A percentile compares a stretch with the other conserved stretches of the same genome.
These are phyloP conservation scores for Dactylonectria macrodidyma DNA, from an alignment of 2,329 filamentous ascomycete species.

Conservation along the genomic window DNA sequence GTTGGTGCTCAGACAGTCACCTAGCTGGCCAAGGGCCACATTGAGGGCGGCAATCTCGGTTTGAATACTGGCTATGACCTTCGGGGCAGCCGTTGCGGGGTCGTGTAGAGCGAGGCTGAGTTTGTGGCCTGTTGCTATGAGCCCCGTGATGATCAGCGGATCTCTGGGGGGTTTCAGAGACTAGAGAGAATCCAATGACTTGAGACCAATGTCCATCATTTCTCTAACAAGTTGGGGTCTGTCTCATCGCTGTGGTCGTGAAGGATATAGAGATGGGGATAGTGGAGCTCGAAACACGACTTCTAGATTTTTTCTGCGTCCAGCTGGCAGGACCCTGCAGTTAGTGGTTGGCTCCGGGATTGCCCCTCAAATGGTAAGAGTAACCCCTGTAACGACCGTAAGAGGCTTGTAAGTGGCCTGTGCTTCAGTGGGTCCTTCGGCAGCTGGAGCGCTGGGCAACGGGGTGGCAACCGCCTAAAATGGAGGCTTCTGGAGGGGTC, in stretches of 20 bases:
- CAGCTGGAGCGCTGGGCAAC: conserved; percentile 33
- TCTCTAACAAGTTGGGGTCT: background rate
- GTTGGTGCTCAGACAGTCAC: too few species aligned
- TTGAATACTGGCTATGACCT: too few species aligned
- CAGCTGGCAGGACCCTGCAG: background rate
- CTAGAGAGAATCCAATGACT: too few species aligned
- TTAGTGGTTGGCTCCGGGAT: background rate
- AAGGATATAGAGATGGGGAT: background rate
- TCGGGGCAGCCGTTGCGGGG: too few species aligned
- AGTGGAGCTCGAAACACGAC: background rate
- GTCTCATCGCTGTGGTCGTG: background rate
- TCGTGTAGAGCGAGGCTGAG: background rate
- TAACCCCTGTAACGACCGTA: conserved; percentile 31
- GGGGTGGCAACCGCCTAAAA: conserved; percentile 11
- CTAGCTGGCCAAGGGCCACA: too few species aligned
- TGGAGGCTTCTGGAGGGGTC: conserved; percentile 17
- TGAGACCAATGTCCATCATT: background rate
- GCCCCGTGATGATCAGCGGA: too few species aligned
- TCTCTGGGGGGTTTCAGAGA: too few species aligned
- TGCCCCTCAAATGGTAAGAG: conserved; percentile 16
- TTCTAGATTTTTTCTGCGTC: background rate
- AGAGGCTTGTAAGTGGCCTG: conserved; percentile 33
- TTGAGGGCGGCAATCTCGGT: too few species aligned
- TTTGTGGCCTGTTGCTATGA: too few species aligned
- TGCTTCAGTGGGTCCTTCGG: conserved; percentile 33